Base-by-base conservation (phyloP, 306 rosid genomes). In the Ceratonia siliqua region DNA sequence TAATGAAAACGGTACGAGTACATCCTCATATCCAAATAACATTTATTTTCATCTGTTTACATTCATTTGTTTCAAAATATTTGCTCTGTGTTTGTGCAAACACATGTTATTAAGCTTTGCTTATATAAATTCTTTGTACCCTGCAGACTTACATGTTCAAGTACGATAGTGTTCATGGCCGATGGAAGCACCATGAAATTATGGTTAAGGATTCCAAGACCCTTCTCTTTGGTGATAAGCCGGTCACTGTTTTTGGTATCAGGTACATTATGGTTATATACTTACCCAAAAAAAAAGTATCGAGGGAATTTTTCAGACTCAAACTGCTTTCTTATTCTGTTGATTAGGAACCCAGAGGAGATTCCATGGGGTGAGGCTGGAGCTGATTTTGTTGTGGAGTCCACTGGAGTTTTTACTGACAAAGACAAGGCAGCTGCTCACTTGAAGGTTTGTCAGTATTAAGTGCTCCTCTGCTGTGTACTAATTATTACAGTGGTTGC, bases 351-450 rank as follows among this genome's bases (percentile, higher is more conserved):
- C 41, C 89, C 88, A 0, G 85, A 81, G 41, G 88, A 83, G 72
- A 85, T 88, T 81, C 88, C 92, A 15, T 85, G 92, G 92, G 86
- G 80, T 24, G 45, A 79, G 62, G 78, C 71, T 0, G 86, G 89
- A 48, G 89, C 89, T 24, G 88, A 85, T 1, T 85, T 6, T 79
- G 86, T 88, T n/a, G 92, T 85, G 2, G 88, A 85, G 79, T 88
- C 92, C 13, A 91, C 94, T 11, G 97, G 97, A 54, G 97, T 91
- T 59, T 91, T 91, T 84, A 91, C 97, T 6, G 97, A 91, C 69
- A 82, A 91, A 81, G 89, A 87, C 77, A 91, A 91, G 70, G 97
- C 97, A 1, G 85, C 97, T 24, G 88, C 89, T 22, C 94, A 89
- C 76, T 79, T 91, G 85, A 89, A 91, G 97, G 97, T 91, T 63